Conservation (phyloP, 2,329 filamentous ascomycete species). For the Cercospora nicotianae region DNA sequence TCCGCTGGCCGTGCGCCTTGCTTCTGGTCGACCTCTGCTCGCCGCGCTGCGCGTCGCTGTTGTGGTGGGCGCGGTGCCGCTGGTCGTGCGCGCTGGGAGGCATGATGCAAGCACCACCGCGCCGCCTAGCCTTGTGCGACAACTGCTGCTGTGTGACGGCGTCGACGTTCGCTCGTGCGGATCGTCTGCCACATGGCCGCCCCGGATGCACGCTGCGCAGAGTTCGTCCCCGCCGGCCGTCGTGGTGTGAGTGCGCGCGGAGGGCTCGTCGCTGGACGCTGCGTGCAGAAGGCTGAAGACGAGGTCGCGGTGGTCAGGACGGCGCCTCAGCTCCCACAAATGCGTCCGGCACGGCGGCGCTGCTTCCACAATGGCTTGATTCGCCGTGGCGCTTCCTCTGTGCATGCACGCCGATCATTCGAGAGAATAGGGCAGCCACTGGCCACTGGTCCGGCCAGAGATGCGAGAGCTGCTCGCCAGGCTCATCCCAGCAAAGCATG, state of each 20-base stretch:
- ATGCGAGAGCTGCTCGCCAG: not conserved
- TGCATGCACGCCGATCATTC: not conserved
- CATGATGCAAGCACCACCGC: not conserved
- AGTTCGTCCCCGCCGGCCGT: not conserved
- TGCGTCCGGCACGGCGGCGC: not conserved
- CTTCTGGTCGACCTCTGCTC: not conserved
- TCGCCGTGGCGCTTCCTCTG: not conserved
- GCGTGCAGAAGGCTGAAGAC: not conserved
- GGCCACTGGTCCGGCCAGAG: not conserved
- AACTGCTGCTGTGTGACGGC: conserved; percentile 4
- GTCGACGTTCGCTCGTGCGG: not conserved
- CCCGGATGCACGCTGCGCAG: not conserved
- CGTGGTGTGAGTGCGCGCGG: not conserved
- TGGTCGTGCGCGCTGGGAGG: not conserved
- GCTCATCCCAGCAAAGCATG: not conserved
- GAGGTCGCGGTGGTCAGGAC: not conserved
- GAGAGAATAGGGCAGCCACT: not conserved
- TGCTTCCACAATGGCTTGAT: conserved; percentile 11
- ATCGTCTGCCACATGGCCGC: conserved; percentile 1
- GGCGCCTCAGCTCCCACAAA: not conserved
- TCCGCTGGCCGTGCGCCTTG: not conserved
- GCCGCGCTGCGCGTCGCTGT: not conserved
- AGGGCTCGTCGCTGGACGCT: not conserved
- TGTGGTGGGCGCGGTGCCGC: not conserved
- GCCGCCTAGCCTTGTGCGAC: conserved; percentile 1